Conservation (phyloP, 106 monocot genomes). For the Dioscorea zingiberensis region DNA sequence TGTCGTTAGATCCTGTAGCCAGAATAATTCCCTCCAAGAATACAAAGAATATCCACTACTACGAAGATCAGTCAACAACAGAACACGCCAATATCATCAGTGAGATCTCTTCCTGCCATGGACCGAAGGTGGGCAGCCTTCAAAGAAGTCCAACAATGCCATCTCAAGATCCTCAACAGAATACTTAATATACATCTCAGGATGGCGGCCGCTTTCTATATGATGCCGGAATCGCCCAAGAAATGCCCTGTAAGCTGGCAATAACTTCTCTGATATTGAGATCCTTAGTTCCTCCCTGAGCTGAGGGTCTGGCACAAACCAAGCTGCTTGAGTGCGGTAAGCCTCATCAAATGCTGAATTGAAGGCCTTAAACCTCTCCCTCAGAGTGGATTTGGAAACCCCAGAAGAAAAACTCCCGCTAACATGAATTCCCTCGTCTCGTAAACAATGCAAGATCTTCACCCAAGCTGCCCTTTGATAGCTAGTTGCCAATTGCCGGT, state of each 20-base stretch:
- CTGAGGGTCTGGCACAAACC: constrained; percentile 79
- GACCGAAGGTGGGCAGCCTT: constrained; percentile 45
- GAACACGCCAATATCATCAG: constrained; percentile 10
- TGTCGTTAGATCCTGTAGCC: constrained; percentile 2
- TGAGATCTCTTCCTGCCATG: constrained; percentile 51
- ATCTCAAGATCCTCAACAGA: constrained; percentile 86
- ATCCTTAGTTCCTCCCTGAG: constrained; percentile 91
- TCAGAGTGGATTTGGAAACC: constrained; percentile 49
- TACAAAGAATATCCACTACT: constrained; percentile 49
- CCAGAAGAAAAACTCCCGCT: constrained; percentile 78
- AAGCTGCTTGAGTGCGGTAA: constrained; percentile 57
- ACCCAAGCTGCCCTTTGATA: constrained; percentile 85
- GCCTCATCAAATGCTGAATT: constrained; percentile 87
- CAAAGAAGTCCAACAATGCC: constrained; percentile 75
- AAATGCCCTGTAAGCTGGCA: constrained; percentile 89
- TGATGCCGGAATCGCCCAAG: constrained; percentile 81
- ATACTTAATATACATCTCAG: constrained; percentile 90
- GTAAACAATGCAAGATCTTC: constrained; percentile 60
- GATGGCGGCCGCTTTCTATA: constrained; percentile 75
- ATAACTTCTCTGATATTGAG: constrained; percentile 61
- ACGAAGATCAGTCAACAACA: constrained; percentile 4
- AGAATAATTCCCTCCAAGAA: constrained; percentile 14
- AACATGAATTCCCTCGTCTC: constrained; percentile 82
- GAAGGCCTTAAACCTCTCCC: constrained; percentile 87
- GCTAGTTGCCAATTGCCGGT: constrained; percentile 60